phyloP scores from a whole-genome alignment of 2,329 filamentous ascomycete genomes.

The Epicoccum nigrum region DNA sequence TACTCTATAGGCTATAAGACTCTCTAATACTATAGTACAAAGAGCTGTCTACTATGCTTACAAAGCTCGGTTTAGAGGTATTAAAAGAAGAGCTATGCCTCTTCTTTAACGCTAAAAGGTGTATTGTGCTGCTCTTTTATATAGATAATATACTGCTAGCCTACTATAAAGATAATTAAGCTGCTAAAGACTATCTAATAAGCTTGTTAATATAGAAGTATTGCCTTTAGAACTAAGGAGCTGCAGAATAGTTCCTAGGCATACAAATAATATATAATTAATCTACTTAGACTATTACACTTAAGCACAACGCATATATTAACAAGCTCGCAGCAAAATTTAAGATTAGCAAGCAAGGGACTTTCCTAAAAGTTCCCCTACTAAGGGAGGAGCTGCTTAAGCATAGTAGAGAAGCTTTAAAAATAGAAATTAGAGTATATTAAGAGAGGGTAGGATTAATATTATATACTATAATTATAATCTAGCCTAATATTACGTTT shows the following conservation, averaged over 20 bases:
- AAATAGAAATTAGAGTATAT: not conserved
- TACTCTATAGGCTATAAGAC: not conserved
- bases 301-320: no score
- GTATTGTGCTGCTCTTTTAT: not conserved
- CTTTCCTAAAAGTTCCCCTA: not conserved
- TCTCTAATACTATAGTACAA: not conserved
- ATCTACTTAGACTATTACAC: no score
- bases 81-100: not conserved
- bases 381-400: not conserved
- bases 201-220: not conserved
- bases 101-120: not conserved
- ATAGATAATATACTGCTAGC: not conserved
- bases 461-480: not conserved
- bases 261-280: no score
- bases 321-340: no score
- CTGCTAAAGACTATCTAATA: not conserved
- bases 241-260: not conserved
- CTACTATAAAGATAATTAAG: not conserved
- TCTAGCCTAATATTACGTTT: not conserved
- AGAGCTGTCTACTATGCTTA: not conserved
- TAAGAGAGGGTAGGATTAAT: slow-evolving; percentile 2
- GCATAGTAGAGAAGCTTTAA: not conserved
- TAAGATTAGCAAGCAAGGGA: not conserved
- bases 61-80: not conserved
- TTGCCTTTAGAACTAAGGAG: no score